phyloP scores from a whole-genome alignment of 352 stramenopile genomes.

The Globisporangium camurandrum region DNA sequence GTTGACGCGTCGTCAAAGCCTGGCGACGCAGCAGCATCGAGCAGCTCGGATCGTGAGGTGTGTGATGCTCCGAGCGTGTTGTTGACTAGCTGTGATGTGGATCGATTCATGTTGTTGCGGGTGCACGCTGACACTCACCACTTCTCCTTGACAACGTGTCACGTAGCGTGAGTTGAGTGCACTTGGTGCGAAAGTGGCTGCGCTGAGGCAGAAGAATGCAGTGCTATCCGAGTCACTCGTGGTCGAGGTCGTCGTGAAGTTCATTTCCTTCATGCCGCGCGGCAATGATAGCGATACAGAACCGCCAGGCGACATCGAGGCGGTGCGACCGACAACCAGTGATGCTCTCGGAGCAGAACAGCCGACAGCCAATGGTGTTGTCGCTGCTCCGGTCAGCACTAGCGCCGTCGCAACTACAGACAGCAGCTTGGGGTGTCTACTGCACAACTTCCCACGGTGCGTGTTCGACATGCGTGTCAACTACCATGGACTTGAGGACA shows the following conservation, averaged over 20 bases:
- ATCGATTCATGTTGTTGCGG: not conserved
- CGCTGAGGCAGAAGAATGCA: slow-evolving; percentile 38
- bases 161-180: slow-evolving; percentile 37
- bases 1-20: slow-evolving; percentile 50
- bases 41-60: slow-evolving; percentile 44
- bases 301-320: no score
- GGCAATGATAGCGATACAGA: not conserved
- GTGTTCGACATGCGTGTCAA: no score
- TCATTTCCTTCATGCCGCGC: slow-evolving; percentile 18
- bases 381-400: not conserved
- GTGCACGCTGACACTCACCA: not conserved
- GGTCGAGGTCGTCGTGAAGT: slow-evolving; percentile 38
- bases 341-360: no score
- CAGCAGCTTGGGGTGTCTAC: slow-evolving; percentile 17
- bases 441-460: slow-evolving; percentile 58
- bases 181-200: slow-evolving; percentile 35
- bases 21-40: slow-evolving; percentile 19
- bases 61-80: no score
- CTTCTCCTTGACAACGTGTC: no score
- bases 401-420: not conserved
- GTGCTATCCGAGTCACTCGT: slow-evolving; percentile 30
- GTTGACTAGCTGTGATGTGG: no score
- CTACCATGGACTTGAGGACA: not conserved
- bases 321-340: no score
- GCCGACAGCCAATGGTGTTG: no score